A percentile compares a stretch with the other conserved stretches of the same genome.
These are phyloP conservation scores for Pascua sp. DNA, from an alignment of 1,284 basidiomycete species.

Conservation along the genomic window DNA sequence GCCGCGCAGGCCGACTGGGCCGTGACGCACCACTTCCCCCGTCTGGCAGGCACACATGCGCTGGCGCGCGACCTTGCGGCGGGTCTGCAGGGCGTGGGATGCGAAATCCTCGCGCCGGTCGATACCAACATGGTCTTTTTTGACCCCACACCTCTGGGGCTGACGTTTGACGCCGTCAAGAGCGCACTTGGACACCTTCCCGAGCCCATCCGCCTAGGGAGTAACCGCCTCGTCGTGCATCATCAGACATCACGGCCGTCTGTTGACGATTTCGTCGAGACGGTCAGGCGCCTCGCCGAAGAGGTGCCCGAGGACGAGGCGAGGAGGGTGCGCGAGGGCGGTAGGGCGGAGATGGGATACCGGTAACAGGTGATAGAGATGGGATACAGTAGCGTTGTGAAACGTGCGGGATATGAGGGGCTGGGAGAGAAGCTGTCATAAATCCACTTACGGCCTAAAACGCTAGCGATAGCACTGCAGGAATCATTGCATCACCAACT, in stretches of 20 bases:
- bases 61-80: conserved; percentile 67
- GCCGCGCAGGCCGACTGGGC: conserved; percentile 81
- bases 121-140: conserved; percentile 76
- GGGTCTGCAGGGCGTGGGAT: conserved; percentile 72
- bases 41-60: conserved; percentile 68
- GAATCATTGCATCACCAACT: too few species aligned
- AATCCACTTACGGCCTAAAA: too few species aligned
- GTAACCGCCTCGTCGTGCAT: conserved; percentile 70
- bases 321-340: too few species aligned
- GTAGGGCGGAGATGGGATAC: too few species aligned
- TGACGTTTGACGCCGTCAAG: conserved; percentile 71
- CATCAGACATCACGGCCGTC: conserved; percentile 75
- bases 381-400: too few species aligned
- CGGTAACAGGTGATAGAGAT: too few species aligned
- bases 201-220: conserved; percentile 63
- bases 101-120: conserved; percentile 68
- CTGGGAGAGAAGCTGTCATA: too few species aligned
- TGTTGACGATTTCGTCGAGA: conserved; percentile 48
- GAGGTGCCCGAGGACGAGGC: too few species aligned
- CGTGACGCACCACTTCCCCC: conserved; percentile 75
- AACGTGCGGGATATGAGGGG: too few species aligned
- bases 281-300: background rate
- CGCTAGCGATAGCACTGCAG: too few species aligned
- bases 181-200: conserved; percentile 60
- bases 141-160: background rate